Percentiles rank a stretch among this genome's conserved stretches.
phyloP scores from a whole-genome alignment of 1,139 yeast genomes.

The Pichia sp. region DNA sequence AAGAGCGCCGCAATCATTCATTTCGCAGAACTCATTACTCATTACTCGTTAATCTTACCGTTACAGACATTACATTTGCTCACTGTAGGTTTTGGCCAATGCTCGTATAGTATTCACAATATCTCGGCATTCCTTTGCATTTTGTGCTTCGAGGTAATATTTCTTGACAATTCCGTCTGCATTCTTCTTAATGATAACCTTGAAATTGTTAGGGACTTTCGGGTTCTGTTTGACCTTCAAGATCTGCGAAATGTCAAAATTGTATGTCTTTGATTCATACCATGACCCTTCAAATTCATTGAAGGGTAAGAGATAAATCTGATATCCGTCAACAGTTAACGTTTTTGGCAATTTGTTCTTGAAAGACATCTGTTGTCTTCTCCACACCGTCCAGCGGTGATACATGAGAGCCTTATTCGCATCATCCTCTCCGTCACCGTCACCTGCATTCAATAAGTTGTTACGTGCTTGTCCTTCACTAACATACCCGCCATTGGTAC shows the following conservation, averaged over 20 bases:
- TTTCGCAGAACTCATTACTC: no score
- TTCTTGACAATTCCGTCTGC: slow-evolving; percentile 48
- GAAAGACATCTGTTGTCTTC: slow-evolving; percentile 81
- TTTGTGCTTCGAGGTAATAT: slow-evolving; percentile 78
- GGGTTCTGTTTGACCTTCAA: slow-evolving; percentile 68
- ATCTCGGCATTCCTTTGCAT: slow-evolving; percentile 57
- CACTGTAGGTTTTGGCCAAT: slow-evolving; percentile 12
- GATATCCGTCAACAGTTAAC: slow-evolving; percentile 88
- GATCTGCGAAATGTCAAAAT: slow-evolving; percentile 81
- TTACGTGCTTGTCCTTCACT: no score
- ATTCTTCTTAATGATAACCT: slow-evolving; percentile 69
- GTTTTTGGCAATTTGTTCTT: slow-evolving; percentile 76
- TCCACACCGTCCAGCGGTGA: slow-evolving; percentile 68
- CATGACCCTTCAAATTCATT: slow-evolving; percentile 53
- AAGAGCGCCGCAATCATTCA: neutral
- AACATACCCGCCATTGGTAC: no score
- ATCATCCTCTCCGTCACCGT: no score
- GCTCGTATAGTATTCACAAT: slow-evolving; percentile 58
- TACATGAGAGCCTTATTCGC: slow-evolving; percentile 16
- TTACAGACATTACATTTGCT: slow-evolving; percentile 2
- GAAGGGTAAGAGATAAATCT: slow-evolving; percentile 81
- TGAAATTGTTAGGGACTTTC: slow-evolving; percentile 74
- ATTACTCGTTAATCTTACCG: neutral
- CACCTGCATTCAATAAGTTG: no score
- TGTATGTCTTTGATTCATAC: slow-evolving; percentile 66